Conservation (phyloP, 116 monocot species). For the Phalaenopsis hybrid region DNA sequence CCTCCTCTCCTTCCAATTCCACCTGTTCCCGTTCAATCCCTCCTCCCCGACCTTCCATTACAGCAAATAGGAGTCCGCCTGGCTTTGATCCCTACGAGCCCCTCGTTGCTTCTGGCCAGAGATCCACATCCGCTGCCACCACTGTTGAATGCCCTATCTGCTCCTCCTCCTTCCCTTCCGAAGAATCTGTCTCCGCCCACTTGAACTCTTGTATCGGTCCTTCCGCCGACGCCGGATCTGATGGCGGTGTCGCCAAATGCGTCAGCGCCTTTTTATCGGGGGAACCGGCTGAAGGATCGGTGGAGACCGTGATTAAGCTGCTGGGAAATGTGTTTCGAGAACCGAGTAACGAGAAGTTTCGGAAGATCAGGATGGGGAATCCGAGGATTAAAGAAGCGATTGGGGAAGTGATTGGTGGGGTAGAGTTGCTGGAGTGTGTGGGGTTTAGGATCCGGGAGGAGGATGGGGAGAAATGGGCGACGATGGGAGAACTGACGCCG, state of each 20-base stretch:
- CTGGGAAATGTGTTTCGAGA: constrained; percentile 60
- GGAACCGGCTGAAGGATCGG: constrained; percentile 27
- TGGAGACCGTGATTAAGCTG: constrained; percentile 50
- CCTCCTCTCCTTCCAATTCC: constrained; percentile 15
- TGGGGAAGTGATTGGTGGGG: constrained; percentile 50
- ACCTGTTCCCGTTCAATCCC: constrained; percentile 14
- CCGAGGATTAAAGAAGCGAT: constrained; percentile 85
- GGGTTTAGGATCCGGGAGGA: constrained; percentile 65
- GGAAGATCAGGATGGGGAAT: constrained; percentile 83
- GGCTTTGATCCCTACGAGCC: constrained; percentile 38
- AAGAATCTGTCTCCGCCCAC: constrained; percentile 48
- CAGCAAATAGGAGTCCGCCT: not conserved
- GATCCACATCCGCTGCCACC: constrained; percentile 1
- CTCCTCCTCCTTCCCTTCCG: constrained; percentile 35
- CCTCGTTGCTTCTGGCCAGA: constrained; percentile 28
- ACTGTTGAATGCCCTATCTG: constrained; percentile 49
- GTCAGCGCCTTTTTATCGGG: constrained; percentile 42
- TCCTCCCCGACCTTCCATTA: not conserved
- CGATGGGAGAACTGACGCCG: constrained; percentile 8
- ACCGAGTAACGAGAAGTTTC: constrained; percentile 69
- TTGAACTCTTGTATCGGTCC: constrained; percentile 39
- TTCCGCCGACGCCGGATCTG: not conserved
- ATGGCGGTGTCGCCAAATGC: not conserved
- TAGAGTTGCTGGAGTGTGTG: constrained; percentile 64
- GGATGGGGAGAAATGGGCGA: constrained; percentile 72